phyloP scores from a whole-genome alignment of 306 rosid species.

The Trifolium fragiferum region DNA sequence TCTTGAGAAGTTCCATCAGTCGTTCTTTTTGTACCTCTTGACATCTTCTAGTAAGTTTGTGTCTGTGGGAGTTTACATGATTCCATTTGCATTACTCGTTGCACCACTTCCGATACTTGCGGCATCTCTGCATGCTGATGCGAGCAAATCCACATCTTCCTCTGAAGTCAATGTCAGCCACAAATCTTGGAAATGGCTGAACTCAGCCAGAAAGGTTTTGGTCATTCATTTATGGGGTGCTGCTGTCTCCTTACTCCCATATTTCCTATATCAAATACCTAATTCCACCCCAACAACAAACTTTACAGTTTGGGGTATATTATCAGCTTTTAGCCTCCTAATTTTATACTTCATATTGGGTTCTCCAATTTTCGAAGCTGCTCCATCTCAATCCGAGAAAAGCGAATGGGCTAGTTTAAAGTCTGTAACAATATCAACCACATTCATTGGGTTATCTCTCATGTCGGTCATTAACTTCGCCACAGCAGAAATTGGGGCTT shows the following conservation, averaged over 20 bases:
- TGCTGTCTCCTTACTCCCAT: slow-evolving; percentile 74
- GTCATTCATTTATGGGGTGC: slow-evolving; percentile 82
- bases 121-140: slow-evolving; percentile 71
- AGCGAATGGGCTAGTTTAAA: slow-evolving; percentile 79
- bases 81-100: slow-evolving; percentile 82
- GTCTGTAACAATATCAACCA: slow-evolving; percentile 77
- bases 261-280: slow-evolving; percentile 70
- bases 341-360: slow-evolving; percentile 60
- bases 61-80: slow-evolving; percentile 95
- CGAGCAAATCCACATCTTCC: slow-evolving; percentile 49
- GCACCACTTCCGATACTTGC: slow-evolving; percentile 92
- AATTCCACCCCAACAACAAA: slow-evolving; percentile 54
- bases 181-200: slow-evolving; percentile 86
- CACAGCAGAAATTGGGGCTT: slow-evolving; percentile 88
- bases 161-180: slow-evolving; percentile 44
- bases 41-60: slow-evolving; percentile 89
- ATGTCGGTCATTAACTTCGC: slow-evolving; percentile 94
- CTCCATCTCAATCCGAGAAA: slow-evolving; percentile 50
- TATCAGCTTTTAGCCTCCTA: slow-evolving; percentile 61
- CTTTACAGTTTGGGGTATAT: slow-evolving; percentile 62
- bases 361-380: slow-evolving; percentile 53
- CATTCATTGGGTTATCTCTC: slow-evolving; percentile 83
- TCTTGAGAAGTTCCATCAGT: slow-evolving; percentile 96
- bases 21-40: slow-evolving; percentile 85
- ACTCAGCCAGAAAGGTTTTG: slow-evolving; percentile 74